phyloP scores from a whole-genome alignment of 805 yeast species.

The Saccharomycopsis malanga region DNA sequence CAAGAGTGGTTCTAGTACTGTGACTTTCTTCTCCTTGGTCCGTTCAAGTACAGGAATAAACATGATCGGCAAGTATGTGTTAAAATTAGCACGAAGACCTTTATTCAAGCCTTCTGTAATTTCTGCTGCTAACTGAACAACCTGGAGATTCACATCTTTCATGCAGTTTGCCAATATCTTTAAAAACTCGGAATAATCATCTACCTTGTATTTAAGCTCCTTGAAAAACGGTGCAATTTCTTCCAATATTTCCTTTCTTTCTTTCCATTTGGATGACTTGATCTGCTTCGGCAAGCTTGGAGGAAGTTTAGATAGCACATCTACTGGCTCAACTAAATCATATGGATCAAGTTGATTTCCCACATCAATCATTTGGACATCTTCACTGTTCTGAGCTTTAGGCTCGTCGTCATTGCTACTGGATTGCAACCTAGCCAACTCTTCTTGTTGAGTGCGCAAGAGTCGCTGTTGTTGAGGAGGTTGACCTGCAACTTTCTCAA shows the following conservation, averaged over 20 bases:
- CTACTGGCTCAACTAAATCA: slow-evolving; percentile 63
- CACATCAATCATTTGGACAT: slow-evolving; percentile 32
- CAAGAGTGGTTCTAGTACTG: slow-evolving; percentile 66
- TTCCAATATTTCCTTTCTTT: slow-evolving; percentile 77
- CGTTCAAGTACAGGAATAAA: slow-evolving; percentile 67
- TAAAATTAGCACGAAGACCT: slow-evolving; percentile 56
- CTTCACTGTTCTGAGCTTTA: slow-evolving; percentile 34
- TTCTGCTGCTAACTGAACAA: slow-evolving; percentile 71
- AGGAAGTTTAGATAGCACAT: slow-evolving; percentile 62
- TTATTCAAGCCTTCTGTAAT: slow-evolving; percentile 53
- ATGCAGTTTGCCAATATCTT: slow-evolving; percentile 60
- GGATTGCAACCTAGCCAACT: slow-evolving; percentile 28
- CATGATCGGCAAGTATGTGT: slow-evolving; percentile 44
- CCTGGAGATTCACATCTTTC: slow-evolving; percentile 86
- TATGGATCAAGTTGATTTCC: slow-evolving; percentile 42
- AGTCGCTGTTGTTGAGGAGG: slow-evolving; percentile 48
- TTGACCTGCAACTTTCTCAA: slow-evolving; percentile 41
- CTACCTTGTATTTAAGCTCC: slow-evolving; percentile 49
- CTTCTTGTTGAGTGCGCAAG: slow-evolving; percentile 46
- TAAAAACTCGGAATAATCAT: slow-evolving; percentile 62
- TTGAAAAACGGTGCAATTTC: slow-evolving; percentile 46
- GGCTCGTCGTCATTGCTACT: slow-evolving; percentile 24
- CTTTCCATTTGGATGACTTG: slow-evolving; percentile 77
- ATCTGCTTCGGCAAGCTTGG: slow-evolving; percentile 48
- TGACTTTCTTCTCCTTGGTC: slow-evolving; percentile 78